Base-by-base conservation (phyloP, 148 eudicot genomes). In the Mesembryanthemum crystallinum region DNA sequence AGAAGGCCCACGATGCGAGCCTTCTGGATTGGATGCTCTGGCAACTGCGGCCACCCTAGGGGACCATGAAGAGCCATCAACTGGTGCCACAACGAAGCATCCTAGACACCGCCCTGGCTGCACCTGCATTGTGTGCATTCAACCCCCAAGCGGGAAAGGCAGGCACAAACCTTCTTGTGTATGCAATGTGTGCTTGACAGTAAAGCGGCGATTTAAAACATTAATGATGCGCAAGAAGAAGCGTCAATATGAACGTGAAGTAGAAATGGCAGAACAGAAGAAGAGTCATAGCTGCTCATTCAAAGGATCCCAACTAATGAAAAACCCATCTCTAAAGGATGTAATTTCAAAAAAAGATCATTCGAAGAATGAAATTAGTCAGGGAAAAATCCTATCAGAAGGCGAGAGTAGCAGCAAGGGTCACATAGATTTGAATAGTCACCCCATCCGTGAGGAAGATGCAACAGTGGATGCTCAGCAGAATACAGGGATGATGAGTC, bases 81-180 rank as follows among this genome's bases (percentile, higher is more conserved):
- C 74, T 29, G 90, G 83, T 35, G 83, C 91, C 82, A 93, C 96
- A 1, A 94, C 98, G 6, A 86, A 78, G 78, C 98, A 94, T 80
- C 98, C 97, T 7, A 84, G 98, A 57, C 97, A 94, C 63, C 91
- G 93, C 29, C 94, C 94, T n/a, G 98, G 98, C 71, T 93, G 98
- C 86, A 76, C 83, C 43, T 93, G 98, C 81, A 93, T 93, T 67
- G 98, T 93, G 42, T 93, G 98, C 86, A 93, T 91, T 73, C 98
- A 93, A 81, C 98, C 98, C 29, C 98, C 98, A 2, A 93, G 98
- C 37, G 98, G 98, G 27, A 89, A 88, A 79, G 97, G 97, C 62
- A 91, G 85, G 80, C 98, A 93, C 81, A 88, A 89, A 64, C 83
- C 98, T 69, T 83, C 81, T 3, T 94, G 98, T 81, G 81, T 79